These are phyloP conservation scores for Sphaerobolus stellatus DNA, from an alignment of 1,284 basidiomycete species.

Conservation along the genomic window DNA sequence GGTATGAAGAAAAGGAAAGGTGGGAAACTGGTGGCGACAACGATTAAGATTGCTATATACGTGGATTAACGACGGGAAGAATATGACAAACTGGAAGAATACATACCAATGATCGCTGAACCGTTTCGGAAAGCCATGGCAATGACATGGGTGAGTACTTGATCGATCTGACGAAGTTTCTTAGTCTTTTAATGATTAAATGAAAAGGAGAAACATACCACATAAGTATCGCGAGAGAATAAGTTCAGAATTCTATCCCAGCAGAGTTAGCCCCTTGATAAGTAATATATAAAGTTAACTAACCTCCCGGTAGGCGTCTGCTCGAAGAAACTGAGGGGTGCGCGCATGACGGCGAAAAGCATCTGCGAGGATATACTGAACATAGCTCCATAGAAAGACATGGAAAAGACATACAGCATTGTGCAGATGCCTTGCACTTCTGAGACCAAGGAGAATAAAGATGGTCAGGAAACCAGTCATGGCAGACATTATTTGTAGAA, in stretches of 20 bases:
- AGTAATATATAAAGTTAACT: conserved; percentile 16
- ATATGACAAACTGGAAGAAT: neutral
- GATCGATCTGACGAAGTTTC: conserved; percentile 46
- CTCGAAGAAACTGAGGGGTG: conserved; percentile 88
- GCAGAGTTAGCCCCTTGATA: conserved; percentile 1
- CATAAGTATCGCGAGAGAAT: conserved; percentile 92
- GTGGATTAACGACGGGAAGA: conserved; percentile 32
- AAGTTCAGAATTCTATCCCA: conserved; percentile 71
- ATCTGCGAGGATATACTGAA: conserved; percentile 45
- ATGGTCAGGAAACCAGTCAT: conserved; percentile 62
- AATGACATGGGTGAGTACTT: conserved; percentile 51
- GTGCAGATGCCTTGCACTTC: conserved; percentile 75
- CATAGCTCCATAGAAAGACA: conserved; percentile 20
- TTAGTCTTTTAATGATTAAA: neutral
- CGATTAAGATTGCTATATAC: conserved; percentile 69
- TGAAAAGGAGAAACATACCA: conserved; percentile 44
- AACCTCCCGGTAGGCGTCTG: conserved; percentile 77
- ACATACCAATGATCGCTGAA: conserved; percentile 30
- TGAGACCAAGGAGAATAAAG: conserved; percentile 77
- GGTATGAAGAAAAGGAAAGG: conserved; percentile 76
- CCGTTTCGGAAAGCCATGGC: conserved; percentile 64
- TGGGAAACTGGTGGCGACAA: conserved; percentile 81
- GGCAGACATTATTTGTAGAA: conserved; percentile 51
- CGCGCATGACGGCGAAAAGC: conserved; percentile 74
- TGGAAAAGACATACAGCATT: conserved; percentile 54